phyloP scores from a whole-genome alignment of 768 basidiomycete genomes.

The Rhodotorula graminis region DNA sequence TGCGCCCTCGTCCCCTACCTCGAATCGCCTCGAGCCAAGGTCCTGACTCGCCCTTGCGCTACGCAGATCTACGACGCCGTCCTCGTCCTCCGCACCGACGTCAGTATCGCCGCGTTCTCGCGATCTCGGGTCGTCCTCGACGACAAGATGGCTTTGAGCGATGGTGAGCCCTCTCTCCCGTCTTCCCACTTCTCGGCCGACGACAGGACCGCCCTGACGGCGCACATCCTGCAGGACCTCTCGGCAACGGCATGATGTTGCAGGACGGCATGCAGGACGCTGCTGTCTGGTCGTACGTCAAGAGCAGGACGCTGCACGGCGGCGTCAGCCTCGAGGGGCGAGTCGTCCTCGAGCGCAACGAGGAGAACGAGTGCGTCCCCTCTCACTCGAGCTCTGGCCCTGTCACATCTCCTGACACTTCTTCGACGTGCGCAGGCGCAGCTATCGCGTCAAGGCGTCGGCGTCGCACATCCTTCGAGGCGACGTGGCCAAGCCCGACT shows the following conservation, averaged over 20 bases:
- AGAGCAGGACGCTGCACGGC: slow-evolving; percentile 2
- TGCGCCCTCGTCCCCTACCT: neutral
- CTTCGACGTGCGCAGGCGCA: neutral
- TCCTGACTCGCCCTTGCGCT: neutral
- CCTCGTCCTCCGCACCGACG: slow-evolving; percentile 29
- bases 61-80: slow-evolving; percentile 37
- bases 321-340: slow-evolving; percentile 8
- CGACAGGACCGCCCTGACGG: neutral
- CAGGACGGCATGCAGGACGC: neutral
- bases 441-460: neutral
- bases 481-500: neutral
- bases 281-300: slow-evolving; percentile 9
- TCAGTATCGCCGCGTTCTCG: slow-evolving; percentile 20
- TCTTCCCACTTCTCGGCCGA: neutral
- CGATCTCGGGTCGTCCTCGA: slow-evolving; percentile 5
- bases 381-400: neutral
- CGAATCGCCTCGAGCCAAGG: neutral
- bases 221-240: neutral
- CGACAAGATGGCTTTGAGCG: slow-evolving; percentile 8
- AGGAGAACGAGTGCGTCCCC: slow-evolving; percentile 21
- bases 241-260: slow-evolving; percentile 22
- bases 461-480: slow-evolving; percentile 29
- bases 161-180: slow-evolving; percentile 1
- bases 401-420: too few relatives aligned
- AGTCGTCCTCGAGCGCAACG: slow-evolving; percentile 19